Evolutionary conservation across 2,329 filamentous ascomycete species (phyloP), one percentile per base, ranked within the genome.

Genomic region (Botrytis cinerea): DNA sequence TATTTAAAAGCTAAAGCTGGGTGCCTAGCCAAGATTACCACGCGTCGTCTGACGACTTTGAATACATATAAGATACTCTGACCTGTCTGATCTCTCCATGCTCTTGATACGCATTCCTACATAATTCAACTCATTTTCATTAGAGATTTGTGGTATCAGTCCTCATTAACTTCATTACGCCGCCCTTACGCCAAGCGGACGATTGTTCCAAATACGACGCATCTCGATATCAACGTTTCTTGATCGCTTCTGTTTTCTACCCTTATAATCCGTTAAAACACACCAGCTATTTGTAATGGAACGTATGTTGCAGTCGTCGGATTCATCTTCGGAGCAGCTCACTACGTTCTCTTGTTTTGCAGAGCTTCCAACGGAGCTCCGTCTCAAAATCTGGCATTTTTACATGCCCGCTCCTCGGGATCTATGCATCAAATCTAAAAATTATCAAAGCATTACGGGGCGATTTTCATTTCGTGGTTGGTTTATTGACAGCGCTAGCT

Each of bases 301-400:
- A n/a, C 20, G 7, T 8, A 32, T 25, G 6, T n/a, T n/a, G 10
- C 66, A 32, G 38, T 25, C 48, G n/a, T 70, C 43, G 22, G 22
- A 14, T 20, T 9, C 18, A 4, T 45, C 54, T 22, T 61, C 28
- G 40, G 22, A 61, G 14, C 12, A 62, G 25, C 38, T 46, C 40
- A 35, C 38, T 14, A 28, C 70, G 9, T 79, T 79, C 74, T 72
- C 74, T 25, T 32, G 68, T 63, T 79, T 79, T 59, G 67, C 73
- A 18, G 22, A 70, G 12, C 73, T 79, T 32, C 77, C 77, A 35
- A 74, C 68, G 10, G 78, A 79, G 68, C 64, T 79, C 5, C 78
- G 77, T 46, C 75, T 79, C 68, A 77, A 78, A 51, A 78, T 77
- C 38, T 79, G 77, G 76, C 38, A 68, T 57, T 6, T 71, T 7